A percentile compares a stretch with the other conserved stretches of the same genome.
phyloP scores from a whole-genome alignment of 441 rosid genomes.

The Pelargonium myrrhifolium region DNA sequence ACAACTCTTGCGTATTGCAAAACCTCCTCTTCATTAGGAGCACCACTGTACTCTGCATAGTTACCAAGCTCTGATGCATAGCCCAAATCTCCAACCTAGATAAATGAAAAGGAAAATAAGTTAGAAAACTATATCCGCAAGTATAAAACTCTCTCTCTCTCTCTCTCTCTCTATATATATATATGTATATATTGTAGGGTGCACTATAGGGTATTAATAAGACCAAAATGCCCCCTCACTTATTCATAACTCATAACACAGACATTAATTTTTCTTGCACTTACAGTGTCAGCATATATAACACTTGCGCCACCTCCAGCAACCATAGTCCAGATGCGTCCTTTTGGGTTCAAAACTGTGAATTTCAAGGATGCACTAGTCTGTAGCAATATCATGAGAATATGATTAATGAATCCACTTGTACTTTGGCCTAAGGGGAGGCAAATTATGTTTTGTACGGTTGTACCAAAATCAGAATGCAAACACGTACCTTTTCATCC shows the following conservation, averaged over 20 bases:
- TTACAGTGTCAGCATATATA: slow-evolving; percentile 85
- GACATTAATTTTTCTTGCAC: slow-evolving; percentile 11
- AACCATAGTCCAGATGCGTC: slow-evolving; percentile 96
- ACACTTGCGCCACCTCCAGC: slow-evolving; percentile 98
- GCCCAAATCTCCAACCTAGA: slow-evolving; percentile 90
- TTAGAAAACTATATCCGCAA: slow-evolving; percentile 5
- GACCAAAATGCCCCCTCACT: no score
- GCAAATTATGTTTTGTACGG: not conserved
- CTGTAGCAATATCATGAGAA: slow-evolving; percentile 32
- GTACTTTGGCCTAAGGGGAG: not conserved
- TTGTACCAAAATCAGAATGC: not conserved
- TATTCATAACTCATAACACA: no score
- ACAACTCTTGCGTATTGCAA: slow-evolving; percentile 92
- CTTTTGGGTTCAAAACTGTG: slow-evolving; percentile 81
- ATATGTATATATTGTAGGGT: no score
- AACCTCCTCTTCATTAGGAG: slow-evolving; percentile 93
- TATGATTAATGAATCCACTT: slow-evolving; percentile 13
- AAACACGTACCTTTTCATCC: slow-evolving; percentile 68
- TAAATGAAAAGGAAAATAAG: slow-evolving; percentile 13
- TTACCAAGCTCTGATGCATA: slow-evolving; percentile 91
- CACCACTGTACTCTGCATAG: slow-evolving; percentile 95
- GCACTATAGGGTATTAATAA: no score
- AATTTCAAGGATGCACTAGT: slow-evolving; percentile 90
- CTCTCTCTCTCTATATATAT: no score
- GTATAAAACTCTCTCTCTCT: not conserved